These are phyloP conservation scores for Schwanniomyces etchellsii DNA, from an alignment of 1,139 yeast genomes.

Conservation along the genomic window DNA sequence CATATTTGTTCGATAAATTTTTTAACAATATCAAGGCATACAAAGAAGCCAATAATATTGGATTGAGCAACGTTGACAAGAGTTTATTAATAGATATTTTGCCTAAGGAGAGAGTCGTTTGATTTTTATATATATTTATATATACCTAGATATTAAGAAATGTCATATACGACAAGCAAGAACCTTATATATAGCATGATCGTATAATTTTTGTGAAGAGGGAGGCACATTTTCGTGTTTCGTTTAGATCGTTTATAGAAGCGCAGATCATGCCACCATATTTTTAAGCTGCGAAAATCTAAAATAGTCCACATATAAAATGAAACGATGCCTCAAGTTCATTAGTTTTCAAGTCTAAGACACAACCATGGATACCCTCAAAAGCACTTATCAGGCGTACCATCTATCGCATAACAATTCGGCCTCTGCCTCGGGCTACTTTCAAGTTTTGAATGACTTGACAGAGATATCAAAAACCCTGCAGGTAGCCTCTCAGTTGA, in stretches of 20 bases:
- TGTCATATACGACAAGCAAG: not conserved
- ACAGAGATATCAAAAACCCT: not conserved
- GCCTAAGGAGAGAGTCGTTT: slow-evolving; percentile 75
- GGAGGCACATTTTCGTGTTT: not conserved
- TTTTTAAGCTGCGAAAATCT: not conserved
- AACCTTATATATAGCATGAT: not conserved
- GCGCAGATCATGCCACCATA: slow-evolving; percentile 1
- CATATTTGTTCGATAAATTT: slow-evolving; percentile 85
- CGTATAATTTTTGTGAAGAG: not conserved
- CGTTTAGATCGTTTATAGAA: slow-evolving; percentile 1
- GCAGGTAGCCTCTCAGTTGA: slow-evolving; percentile 7
- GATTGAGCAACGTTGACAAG: slow-evolving; percentile 39
- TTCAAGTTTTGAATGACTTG: not conserved
- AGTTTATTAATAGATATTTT: slow-evolving; percentile 72
- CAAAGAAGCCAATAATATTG: slow-evolving; percentile 40
- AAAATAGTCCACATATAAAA: not conserved
- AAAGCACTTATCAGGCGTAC: not conserved
- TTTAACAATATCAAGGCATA: slow-evolving; percentile 62
- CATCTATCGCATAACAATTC: not conserved
- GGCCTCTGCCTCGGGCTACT: not conserved
- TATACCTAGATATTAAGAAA: not conserved
- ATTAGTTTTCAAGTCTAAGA: not conserved
- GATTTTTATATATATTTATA: slow-evolving; percentile 5
- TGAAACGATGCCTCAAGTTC: not conserved
- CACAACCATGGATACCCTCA: not conserved